Percentiles rank a stretch among this genome's conserved stretches.
Evolutionary conservation across 2,329 filamentous ascomycete genomes (phyloP).

Genomic region (Parafenestella ontariensis): DNA sequence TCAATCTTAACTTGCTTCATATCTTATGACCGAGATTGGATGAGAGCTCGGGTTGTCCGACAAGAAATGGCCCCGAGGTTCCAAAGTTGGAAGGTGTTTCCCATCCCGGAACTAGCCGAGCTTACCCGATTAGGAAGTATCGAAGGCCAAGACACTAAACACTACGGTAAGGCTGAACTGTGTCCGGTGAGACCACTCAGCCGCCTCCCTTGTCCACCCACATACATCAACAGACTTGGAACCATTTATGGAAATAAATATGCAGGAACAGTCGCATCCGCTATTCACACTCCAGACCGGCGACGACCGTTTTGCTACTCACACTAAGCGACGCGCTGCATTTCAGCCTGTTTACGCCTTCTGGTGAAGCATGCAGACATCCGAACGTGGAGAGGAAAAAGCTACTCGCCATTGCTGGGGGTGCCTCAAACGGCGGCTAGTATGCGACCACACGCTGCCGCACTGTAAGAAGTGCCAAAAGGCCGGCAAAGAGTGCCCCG

Average conservation of each 20-base stretch:
- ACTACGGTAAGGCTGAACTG: slow-evolving; percentile 1
- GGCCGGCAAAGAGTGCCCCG: slow-evolving; percentile 37
- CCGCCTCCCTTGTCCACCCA: slow-evolving; percentile 1
- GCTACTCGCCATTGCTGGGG: slow-evolving; percentile 44
- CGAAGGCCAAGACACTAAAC: slow-evolving; percentile 25
- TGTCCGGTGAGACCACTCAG: neutral
- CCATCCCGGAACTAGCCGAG: no score
- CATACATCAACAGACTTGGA: neutral
- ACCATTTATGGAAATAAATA: slow-evolving; percentile 31
- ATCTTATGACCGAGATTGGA: neutral
- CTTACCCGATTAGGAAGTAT: slow-evolving; percentile 16
- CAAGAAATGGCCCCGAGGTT: no score
- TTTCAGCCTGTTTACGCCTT: slow-evolving; percentile 1
- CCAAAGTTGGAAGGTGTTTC: no score
- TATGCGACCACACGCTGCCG: slow-evolving; percentile 43
- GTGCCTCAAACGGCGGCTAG: slow-evolving; percentile 40
- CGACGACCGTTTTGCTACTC: slow-evolving; percentile 8
- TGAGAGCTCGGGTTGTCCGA: no score
- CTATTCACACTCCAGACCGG: slow-evolving; percentile 1
- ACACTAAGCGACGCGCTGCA: neutral
- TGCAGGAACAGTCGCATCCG: slow-evolving; percentile 14
- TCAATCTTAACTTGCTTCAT: neutral
- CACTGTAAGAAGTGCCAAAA: slow-evolving; percentile 42
- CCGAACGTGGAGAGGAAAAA: slow-evolving; percentile 25
- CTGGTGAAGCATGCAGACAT: slow-evolving; percentile 8